Evolutionary conservation across 306 rosid genomes (phyloP), one percentile per base, ranked within the genome.

Genomic region (Cicer bijugum): DNA sequence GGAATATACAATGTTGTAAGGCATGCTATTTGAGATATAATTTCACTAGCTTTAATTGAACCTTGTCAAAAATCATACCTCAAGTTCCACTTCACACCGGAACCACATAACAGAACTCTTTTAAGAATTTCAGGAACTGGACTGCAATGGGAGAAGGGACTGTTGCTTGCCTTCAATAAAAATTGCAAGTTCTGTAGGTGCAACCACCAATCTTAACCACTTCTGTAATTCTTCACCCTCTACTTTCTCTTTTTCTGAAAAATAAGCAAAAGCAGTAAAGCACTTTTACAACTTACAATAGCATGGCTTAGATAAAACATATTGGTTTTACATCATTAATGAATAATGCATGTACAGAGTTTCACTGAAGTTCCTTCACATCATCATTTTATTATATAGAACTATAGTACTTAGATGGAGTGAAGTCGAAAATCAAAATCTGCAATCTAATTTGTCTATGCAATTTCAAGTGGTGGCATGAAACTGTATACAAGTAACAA

Each of bases 151-250:
- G 51, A 89, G 86, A 80, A 82, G 81, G 81, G 88, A 72, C 79
- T 76, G 74, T 82, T 86, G 88, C 79, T 83, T 82, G 73, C 93
- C 96, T 75, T 71, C 59, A 75, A 92, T 48, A 59, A 92, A 92
- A 44, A 77, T 19, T 8, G 84, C 76, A 78, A 92, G 84, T 78
- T 92, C 97, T 42, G 86, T 72, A 10, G 97, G 97, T 6, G 93
- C 90, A 78, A 92, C 96, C 57, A 92, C 97, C 85, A 77, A 35
- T 81, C 86, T 88, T 84, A 92, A 68, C 97, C 97, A 92, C 76
- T 86, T 71, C 33, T 88, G 93, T 68, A 92, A 85, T 82, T 92
- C 97, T 61, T 88, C 90, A 40, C 97, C 97, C 87, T 89, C 96
- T 16, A 89, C 92, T 81, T 89, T 92, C 84, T 92, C 97, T 37